Evolutionary conservation across 768 basidiomycete species (phyloP), one percentile per base, ranked within the genome.

Genomic region (Phaffia tasmanica): DNA sequence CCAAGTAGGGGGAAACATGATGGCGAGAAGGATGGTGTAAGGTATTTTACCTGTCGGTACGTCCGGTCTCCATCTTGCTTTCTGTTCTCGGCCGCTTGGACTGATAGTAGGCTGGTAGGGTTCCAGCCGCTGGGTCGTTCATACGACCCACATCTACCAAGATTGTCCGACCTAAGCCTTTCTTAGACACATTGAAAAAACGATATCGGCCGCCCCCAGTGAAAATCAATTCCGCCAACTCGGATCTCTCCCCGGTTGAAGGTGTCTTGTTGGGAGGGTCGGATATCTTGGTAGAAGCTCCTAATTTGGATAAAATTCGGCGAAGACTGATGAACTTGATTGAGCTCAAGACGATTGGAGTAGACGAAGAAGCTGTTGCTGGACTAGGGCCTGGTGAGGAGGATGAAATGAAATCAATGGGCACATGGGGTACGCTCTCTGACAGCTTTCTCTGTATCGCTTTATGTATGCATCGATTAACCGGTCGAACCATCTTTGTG

Each of bases 261-360:
- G 83, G 77, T 29, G 81, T 89, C 54, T 70, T 84, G 15, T 79
- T 94, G 30, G 90, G 90, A 32, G 89, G 88, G 1, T 93, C 92
- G 27, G 81, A 83, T 60, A 92, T 98, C 70, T 79, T 86, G 70
- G 88, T 98, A 16, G 87, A 93, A 75, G 90, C 88, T 4, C 87
- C 91, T 3, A 81, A 83, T 55, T 78, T 95, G 30, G 85, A 88
- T 72, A 88, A 85, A 74, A 83, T 95, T 65, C 81, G 86, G 72
- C 77, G 78, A 30, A 86, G 86, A 56, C 80, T 94, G 30, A 79
- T 85, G 5, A 78, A 83, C 62, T 76, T 97, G 23, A 80, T 81
- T 57, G 80, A 80, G 21, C 79, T 98, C 59, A 83, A 83, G 62
- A 86, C 91, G 74, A 83, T 87, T 62, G 91, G 92, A 67, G 78